Percentiles rank a stretch among this genome's conserved stretches.
phyloP scores from a whole-genome alignment of 129 eudicot species.

The Dittrichia graveolens region DNA sequence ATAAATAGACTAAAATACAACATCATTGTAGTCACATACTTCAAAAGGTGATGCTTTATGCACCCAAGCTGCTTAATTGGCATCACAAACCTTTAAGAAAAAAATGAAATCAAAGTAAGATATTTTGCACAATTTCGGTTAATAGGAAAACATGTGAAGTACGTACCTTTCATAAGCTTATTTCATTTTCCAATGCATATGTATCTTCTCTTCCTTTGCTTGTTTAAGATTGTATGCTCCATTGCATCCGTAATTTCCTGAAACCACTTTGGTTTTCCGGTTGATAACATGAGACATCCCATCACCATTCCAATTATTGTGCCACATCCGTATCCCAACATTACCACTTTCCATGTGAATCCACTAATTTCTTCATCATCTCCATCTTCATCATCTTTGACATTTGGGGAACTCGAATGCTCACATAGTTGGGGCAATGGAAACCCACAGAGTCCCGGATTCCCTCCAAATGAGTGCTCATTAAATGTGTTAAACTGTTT shows the following conservation, averaged over 20 bases:
- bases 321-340: constrained; percentile 33
- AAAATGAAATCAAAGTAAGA: background rate
- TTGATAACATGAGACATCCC: constrained; percentile 17
- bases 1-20: too few species aligned
- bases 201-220: background rate
- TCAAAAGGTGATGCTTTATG: too few species aligned
- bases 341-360: constrained; percentile 20
- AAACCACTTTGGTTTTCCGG: constrained; percentile 35
- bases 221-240: background rate
- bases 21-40: too few species aligned
- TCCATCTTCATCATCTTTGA: background rate
- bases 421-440: constrained; percentile 13
- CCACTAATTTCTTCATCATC: constrained; percentile 18
- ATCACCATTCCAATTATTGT: constrained; percentile 7
- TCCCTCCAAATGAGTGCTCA: constrained; percentile 18
- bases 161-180: background rate
- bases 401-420: background rate
- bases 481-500: background rate
- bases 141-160: background rate
- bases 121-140: background rate
- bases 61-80: too few species aligned
- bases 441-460: constrained; percentile 2
- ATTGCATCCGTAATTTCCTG: constrained; percentile 11
- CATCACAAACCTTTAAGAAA: too few species aligned
- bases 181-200: background rate